Conservation (phyloP, 2,329 filamentous ascomycete genomes). For the Colletotrichum nymphaeae region DNA sequence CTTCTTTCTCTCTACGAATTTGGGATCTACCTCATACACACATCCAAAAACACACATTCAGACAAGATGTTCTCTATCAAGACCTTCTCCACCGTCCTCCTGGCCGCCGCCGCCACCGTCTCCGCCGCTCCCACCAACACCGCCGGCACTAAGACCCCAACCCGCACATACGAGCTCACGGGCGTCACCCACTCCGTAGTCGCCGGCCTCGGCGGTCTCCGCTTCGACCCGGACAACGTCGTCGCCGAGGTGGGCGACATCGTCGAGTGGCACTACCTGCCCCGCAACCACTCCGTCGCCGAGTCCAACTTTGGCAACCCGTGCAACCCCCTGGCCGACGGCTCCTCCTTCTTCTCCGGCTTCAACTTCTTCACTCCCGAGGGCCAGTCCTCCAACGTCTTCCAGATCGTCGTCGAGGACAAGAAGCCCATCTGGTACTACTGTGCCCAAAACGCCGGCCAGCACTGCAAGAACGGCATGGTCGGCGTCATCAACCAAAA, state of each 20-base stretch:
- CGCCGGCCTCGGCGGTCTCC: constrained; percentile 58
- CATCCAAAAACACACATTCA: background rate
- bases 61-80: constrained; percentile 47
- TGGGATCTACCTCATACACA: background rate
- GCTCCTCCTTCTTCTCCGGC: constrained; percentile 56
- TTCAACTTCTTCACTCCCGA: constrained; percentile 53
- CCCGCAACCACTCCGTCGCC: constrained; percentile 61
- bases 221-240: constrained; percentile 62
- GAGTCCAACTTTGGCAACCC: constrained; percentile 55
- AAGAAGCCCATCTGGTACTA: constrained; percentile 53
- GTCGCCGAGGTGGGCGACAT: constrained; percentile 60
- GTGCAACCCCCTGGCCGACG: constrained; percentile 52
- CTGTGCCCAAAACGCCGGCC: constrained; percentile 50
- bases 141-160: constrained; percentile 41
- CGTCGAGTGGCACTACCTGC: constrained; percentile 66
- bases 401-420: constrained; percentile 56
- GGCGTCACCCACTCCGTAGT: constrained; percentile 58
- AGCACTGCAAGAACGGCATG: constrained; percentile 63
- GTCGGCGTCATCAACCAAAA: constrained; percentile 61
- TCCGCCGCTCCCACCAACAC: constrained; percentile 47
- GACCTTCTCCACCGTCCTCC: constrained; percentile 42
- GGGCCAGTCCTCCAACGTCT: constrained; percentile 53
- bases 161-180: constrained; percentile 49
- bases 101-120: constrained; percentile 41
- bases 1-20: background rate